Evolutionary conservation across 2,329 filamentous ascomycete species (phyloP).

Genomic region (Scedosporium minutisporum): DNA sequence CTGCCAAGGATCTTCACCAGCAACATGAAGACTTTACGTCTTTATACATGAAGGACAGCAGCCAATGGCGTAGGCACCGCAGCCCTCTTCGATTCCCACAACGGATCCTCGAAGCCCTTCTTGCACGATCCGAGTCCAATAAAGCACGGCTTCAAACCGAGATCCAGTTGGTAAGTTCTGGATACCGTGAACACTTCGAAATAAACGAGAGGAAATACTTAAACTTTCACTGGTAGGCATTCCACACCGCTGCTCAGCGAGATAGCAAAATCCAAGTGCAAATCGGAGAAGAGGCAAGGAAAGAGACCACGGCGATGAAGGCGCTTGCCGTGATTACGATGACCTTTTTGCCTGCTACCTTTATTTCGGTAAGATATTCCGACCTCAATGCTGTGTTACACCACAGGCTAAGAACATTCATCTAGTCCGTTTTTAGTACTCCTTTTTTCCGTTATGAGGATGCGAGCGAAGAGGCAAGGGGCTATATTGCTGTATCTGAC

Average conservation of each 20-base stretch:
- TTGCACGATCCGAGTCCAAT: constrained; percentile 5
- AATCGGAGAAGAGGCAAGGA: constrained; percentile 5
- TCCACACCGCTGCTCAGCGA: constrained; percentile 6
- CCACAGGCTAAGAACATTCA: background rate
- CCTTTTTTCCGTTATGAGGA: constrained; percentile 6
- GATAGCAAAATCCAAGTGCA: constrained; percentile 8
- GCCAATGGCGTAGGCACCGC: background rate
- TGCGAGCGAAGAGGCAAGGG: background rate
- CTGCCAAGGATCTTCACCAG: background rate
- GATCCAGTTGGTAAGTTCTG: constrained; percentile 5
- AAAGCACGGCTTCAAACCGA: constrained; percentile 8
- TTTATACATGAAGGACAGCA: background rate
- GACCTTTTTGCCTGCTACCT: constrained; percentile 8
- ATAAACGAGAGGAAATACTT: background rate
- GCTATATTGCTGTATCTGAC: background rate
- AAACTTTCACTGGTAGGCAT: background rate
- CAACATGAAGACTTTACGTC: constrained; percentile 6
- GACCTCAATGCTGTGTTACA: background rate
- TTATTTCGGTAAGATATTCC: constrained; percentile 4
- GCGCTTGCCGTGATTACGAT: constrained; percentile 7
- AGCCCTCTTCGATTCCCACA: background rate
- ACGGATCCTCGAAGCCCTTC: background rate
- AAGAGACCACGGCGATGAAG: constrained; percentile 8
- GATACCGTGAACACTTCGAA: background rate
- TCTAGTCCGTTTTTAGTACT: constrained; percentile 6